Percentiles rank a stretch among this genome's conserved stretches.
Conservation (phyloP, 306 rosid species). For the Senna siamea region DNA sequence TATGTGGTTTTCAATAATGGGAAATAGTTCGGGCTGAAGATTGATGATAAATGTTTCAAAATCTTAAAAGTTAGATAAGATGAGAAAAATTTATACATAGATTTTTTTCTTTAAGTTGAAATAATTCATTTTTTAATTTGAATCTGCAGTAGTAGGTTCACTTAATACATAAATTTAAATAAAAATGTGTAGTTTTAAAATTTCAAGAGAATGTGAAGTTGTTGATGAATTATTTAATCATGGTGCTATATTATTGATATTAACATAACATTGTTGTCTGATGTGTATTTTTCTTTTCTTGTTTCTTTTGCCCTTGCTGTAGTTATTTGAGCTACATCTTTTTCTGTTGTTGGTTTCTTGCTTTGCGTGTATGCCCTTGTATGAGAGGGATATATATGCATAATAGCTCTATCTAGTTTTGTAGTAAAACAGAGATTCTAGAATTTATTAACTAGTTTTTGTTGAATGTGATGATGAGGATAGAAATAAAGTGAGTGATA, state of each 20-base stretch:
- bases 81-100: neutral
- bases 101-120: neutral
- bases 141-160: neutral
- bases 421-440: conserved; percentile 12
- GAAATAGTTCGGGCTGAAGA: neutral
- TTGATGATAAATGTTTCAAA: neutral
- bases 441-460: conserved; percentile 18
- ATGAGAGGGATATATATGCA: neutral
- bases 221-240: neutral
- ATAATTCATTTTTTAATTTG: neutral
- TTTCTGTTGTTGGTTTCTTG: conserved; percentile 28
- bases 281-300: neutral
- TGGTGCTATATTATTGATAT: conserved; percentile 1
- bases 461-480: conserved; percentile 32
- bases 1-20: neutral
- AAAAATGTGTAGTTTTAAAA: neutral
- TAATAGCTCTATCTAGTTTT: conserved; percentile 23
- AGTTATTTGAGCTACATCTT: conserved; percentile 26
- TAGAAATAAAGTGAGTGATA: conserved; percentile 32
- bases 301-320: neutral
- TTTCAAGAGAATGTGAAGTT: neutral
- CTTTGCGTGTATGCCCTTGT: neutral
- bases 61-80: neutral
- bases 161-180: neutral
- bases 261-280: neutral